A percentile compares a stretch with the other conserved stretches of the same genome.
phyloP scores from a whole-genome alignment of 2,329 filamentous ascomycete species.

The Bipolaris victoriae region DNA sequence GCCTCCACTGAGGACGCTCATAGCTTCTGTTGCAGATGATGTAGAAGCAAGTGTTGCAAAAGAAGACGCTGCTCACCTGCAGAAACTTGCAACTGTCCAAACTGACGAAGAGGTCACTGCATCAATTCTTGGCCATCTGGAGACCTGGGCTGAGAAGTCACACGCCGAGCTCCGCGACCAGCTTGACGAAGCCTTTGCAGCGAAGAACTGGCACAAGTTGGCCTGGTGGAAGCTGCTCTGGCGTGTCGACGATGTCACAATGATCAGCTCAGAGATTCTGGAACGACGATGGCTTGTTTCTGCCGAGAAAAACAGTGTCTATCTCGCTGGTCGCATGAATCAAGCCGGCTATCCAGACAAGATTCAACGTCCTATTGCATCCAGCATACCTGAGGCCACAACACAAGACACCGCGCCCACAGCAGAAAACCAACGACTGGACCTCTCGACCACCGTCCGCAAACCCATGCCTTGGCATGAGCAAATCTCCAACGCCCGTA shows the following conservation, averaged over 20 bases:
- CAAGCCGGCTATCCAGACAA: constrained; percentile 62
- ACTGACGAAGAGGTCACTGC: constrained; percentile 54
- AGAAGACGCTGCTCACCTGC: constrained; percentile 54
- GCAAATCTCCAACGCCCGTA: constrained; percentile 74
- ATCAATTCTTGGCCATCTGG: constrained; percentile 65
- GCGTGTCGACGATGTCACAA: constrained; percentile 88
- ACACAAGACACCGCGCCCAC: constrained; percentile 27
- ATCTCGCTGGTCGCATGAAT: constrained; percentile 76
- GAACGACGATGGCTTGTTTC: constrained; percentile 75
- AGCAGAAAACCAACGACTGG: constrained; percentile 23
- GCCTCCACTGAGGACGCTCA: constrained; percentile 68
- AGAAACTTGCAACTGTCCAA: constrained; percentile 40
- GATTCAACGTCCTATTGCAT: constrained; percentile 8
- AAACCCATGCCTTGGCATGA: constrained; percentile 68
- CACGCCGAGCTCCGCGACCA: constrained; percentile 84
- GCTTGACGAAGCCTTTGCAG: constrained; percentile 77
- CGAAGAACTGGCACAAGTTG: constrained; percentile 78
- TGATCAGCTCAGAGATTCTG: constrained; percentile 81
- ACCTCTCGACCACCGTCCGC: constrained; percentile 35
- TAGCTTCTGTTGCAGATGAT: constrained; percentile 69
- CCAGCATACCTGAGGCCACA: constrained; percentile 21
- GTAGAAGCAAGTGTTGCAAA: constrained; percentile 59
- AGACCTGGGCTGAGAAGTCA: constrained; percentile 76
- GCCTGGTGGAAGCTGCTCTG: constrained; percentile 96
- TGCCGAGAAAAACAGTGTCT: constrained; percentile 83